Evolutionary conservation across 805 yeast genomes (phyloP).

Genomic region (Schwanniomyces vanrijiae): DNA sequence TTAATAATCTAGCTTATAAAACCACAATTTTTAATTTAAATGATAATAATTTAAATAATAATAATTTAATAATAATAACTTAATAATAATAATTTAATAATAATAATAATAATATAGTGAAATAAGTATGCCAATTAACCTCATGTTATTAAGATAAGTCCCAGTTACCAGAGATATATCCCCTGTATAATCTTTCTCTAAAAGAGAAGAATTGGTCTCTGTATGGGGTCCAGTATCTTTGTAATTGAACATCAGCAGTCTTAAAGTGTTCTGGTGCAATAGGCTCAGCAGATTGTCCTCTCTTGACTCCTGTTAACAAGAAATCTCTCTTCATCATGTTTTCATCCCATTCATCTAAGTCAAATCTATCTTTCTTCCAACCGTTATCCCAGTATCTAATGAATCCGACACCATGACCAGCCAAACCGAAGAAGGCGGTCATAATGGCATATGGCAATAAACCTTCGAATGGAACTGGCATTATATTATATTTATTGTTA

Average conservation of each 20-base stretch:
- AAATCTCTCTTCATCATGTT: slow-evolving; percentile 68
- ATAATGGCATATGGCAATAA: slow-evolving; percentile 46
- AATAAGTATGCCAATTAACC: neutral
- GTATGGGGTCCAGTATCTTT: slow-evolving; percentile 47
- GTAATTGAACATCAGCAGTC: slow-evolving; percentile 38
- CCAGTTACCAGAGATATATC: slow-evolving; percentile 46
- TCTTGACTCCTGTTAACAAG: slow-evolving; percentile 69
- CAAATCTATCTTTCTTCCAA: slow-evolving; percentile 46
- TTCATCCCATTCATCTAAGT: slow-evolving; percentile 45
- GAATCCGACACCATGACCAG: slow-evolving; percentile 46
- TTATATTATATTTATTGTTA: slow-evolving; percentile 9
- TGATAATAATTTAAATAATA: neutral
- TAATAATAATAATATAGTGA: slow-evolving; percentile 1
- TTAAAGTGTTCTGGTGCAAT: slow-evolving; percentile 77
- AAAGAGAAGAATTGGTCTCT: slow-evolving; percentile 46
- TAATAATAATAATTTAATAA: slow-evolving; percentile 1
- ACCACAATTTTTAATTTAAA: neutral
- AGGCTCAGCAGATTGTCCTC: slow-evolving; percentile 68
- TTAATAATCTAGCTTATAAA: neutral
- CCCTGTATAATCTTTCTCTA: slow-evolving; percentile 49
- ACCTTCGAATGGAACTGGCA: slow-evolving; percentile 51
- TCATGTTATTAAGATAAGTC: slow-evolving; percentile 24
- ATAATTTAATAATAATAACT: slow-evolving; percentile 1
- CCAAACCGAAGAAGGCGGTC: slow-evolving; percentile 45
- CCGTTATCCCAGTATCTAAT: slow-evolving; percentile 51